A percentile compares a stretch with the other conserved stretches of the same genome.
Evolutionary conservation across 2,329 filamentous ascomycete species (phyloP).

Genomic region (Diplodia intermedia): DNA sequence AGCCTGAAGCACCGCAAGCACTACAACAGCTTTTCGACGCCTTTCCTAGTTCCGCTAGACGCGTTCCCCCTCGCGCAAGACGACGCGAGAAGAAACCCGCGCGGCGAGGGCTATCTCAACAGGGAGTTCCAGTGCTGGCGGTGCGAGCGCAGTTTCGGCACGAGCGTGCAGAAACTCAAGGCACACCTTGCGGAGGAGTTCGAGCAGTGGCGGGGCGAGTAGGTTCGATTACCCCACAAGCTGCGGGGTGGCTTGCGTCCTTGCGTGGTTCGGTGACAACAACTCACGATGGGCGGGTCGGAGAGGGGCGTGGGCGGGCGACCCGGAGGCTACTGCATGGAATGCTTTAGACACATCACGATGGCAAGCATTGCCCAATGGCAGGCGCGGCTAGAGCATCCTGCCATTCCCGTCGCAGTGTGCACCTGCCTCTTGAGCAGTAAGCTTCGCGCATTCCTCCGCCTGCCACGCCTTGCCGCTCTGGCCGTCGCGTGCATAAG

Average conservation of each 20-base stretch:
- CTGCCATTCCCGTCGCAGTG: slow-evolving; percentile 12
- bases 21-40: slow-evolving; percentile 89
- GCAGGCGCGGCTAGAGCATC: slow-evolving; percentile 23
- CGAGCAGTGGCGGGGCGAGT: slow-evolving; percentile 74
- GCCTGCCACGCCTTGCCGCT: slow-evolving; percentile 13
- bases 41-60: slow-evolving; percentile 78
- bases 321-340: slow-evolving; percentile 20
- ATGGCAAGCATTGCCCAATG: slow-evolving; percentile 8
- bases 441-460: slow-evolving; percentile 5
- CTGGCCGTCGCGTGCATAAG: slow-evolving; percentile 18
- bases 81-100: slow-evolving; percentile 68
- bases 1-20: slow-evolving; percentile 81
- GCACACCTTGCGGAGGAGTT: slow-evolving; percentile 78
- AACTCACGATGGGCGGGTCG: slow-evolving; percentile 9
- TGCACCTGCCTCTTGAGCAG: slow-evolving; percentile 21
- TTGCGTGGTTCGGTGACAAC: slow-evolving; percentile 16
- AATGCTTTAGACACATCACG: slow-evolving; percentile 17
- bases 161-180: slow-evolving; percentile 76
- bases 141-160: slow-evolving; percentile 76
- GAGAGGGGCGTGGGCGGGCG: slow-evolving; percentile 1
- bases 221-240: slow-evolving; percentile 30
- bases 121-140: slow-evolving; percentile 82
- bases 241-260: slow-evolving; percentile 22
- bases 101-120: slow-evolving; percentile 65
- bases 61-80: slow-evolving; percentile 77